Evolutionary conservation across 1,284 basidiomycete species (phyloP).

Genomic region (Coniophora puteana): DNA sequence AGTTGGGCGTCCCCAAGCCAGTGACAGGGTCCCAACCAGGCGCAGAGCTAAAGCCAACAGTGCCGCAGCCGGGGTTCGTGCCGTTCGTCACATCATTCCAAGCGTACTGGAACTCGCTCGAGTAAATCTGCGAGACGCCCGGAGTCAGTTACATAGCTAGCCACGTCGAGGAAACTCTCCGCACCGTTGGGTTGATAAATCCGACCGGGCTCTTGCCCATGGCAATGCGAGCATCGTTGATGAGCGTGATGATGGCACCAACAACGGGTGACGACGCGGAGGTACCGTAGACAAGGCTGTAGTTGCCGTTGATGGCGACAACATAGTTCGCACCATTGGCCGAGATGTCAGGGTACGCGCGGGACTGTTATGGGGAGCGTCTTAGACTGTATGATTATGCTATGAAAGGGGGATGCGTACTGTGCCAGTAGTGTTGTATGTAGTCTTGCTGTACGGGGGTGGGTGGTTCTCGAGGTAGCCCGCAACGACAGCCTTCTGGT

Average conservation of each 20-base stretch:
- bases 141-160: no score
- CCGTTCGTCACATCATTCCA: slow-evolving; percentile 37
- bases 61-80: slow-evolving; percentile 28
- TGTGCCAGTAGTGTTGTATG: slow-evolving; percentile 43
- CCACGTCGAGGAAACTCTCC: no score
- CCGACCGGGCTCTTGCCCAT: slow-evolving; percentile 23
- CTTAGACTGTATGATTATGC: slow-evolving; percentile 20
- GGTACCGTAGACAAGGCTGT: slow-evolving; percentile 17
- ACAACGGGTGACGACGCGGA: slow-evolving; percentile 25
- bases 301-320: slow-evolving; percentile 28
- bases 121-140: not conserved
- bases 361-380: slow-evolving; percentile 18
- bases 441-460: slow-evolving; percentile 35
- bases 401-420: slow-evolving; percentile 14
- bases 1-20: slow-evolving; percentile 17
- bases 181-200: slow-evolving; percentile 17
- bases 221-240: slow-evolving; percentile 31
- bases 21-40: slow-evolving; percentile 28
- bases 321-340: slow-evolving; percentile 38
- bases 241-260: slow-evolving; percentile 27
- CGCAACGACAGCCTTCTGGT: slow-evolving; percentile 24
- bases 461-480: slow-evolving; percentile 32
- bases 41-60: slow-evolving; percentile 22
- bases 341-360: slow-evolving; percentile 42
- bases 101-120: not conserved